Percentiles rank a stretch among this genome's conserved stretches.
Evolutionary conservation across 1,284 basidiomycete species (phyloP).

Genomic region (Ustilago loliicola): DNA sequence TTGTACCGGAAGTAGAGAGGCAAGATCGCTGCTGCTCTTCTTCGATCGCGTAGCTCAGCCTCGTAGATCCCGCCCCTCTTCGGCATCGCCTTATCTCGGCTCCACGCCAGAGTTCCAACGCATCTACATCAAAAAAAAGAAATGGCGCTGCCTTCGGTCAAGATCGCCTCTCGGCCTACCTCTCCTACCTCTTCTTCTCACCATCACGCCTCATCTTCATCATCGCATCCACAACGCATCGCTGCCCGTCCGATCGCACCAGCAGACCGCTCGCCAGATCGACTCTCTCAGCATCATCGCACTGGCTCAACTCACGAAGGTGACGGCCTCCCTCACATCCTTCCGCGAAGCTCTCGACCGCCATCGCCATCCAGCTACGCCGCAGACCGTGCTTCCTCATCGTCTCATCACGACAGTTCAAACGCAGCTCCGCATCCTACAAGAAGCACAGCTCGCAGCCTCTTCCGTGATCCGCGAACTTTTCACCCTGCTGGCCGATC

Average conservation of each 20-base stretch:
- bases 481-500: slow-evolving; percentile 47
- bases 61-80: slow-evolving; percentile 20
- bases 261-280: slow-evolving; percentile 41
- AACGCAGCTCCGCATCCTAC: slow-evolving; percentile 15
- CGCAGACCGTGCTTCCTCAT: slow-evolving; percentile 31
- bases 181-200: slow-evolving; percentile 37
- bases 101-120: background rate
- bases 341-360: slow-evolving; percentile 33
- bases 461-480: slow-evolving; percentile 47
- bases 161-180: slow-evolving; percentile 43
- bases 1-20: background rate
- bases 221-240: slow-evolving; percentile 36
- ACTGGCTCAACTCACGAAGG: slow-evolving; percentile 33
- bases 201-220: slow-evolving; percentile 26
- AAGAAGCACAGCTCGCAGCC: slow-evolving; percentile 50
- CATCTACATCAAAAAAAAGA: background rate
- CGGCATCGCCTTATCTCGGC: slow-evolving; percentile 23
- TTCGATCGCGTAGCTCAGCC: slow-evolving; percentile 2
- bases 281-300: slow-evolving; percentile 35
- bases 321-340: slow-evolving; percentile 30
- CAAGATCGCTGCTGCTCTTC: background rate
- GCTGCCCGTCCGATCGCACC: slow-evolving; percentile 43
- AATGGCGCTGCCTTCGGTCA: slow-evolving; percentile 45
- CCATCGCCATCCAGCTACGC: slow-evolving; percentile 34
- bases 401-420: slow-evolving; percentile 28